Conservation (phyloP, 2,329 filamentous ascomycete species). For the Macroventuria anomochaeta region DNA sequence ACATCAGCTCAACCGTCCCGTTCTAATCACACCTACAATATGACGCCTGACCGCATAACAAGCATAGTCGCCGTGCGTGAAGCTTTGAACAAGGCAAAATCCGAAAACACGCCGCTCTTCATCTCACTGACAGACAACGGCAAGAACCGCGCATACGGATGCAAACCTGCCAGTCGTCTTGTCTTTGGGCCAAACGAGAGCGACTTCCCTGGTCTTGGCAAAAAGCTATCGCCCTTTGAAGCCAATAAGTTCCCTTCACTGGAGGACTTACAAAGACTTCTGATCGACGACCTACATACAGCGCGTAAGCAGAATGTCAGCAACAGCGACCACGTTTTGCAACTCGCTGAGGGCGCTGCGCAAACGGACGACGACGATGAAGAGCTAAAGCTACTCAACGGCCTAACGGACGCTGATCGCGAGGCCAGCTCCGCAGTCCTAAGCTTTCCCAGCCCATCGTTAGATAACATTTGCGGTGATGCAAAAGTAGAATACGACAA, state of each 20-base stretch:
- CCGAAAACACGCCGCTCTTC: slow-evolving; percentile 13
- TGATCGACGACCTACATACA: neutral
- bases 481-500: slow-evolving; percentile 1
- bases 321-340: neutral
- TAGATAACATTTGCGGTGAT: slow-evolving; percentile 15
- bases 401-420: neutral
- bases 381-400: neutral
- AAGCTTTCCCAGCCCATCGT: slow-evolving; percentile 16
- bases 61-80: slow-evolving; percentile 10
- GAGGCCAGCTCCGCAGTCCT: neutral
- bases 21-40: neutral
- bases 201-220: slow-evolving; percentile 19
- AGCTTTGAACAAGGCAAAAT: slow-evolving; percentile 6
- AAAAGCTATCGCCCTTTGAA: slow-evolving; percentile 18
- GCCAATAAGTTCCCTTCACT: slow-evolving; percentile 4
- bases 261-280: slow-evolving; percentile 14
- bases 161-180: neutral
- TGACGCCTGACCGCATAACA: neutral
- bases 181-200: slow-evolving; percentile 2
- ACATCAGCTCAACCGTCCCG: too few relatives aligned
- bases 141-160: slow-evolving; percentile 10
- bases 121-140: slow-evolving; percentile 16
- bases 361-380: neutral
- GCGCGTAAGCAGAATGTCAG: neutral
- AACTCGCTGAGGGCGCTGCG: neutral